These are phyloP conservation scores for Geotrichum aggregatum DNA, from an alignment of 1,139 yeast species.

Conservation along the genomic window DNA sequence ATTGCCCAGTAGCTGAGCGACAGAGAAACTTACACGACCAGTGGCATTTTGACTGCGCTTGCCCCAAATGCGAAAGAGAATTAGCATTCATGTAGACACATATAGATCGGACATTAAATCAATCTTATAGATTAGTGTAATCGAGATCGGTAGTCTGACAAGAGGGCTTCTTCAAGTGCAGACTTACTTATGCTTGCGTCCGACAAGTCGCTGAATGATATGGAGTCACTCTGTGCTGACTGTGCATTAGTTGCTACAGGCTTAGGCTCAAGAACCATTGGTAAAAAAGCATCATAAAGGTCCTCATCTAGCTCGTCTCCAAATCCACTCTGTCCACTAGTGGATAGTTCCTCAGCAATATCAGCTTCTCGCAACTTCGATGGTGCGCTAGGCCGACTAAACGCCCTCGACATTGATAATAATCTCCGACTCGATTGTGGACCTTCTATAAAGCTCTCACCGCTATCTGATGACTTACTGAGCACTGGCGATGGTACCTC, in stretches of 20 bases:
- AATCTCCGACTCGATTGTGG: constrained; percentile 18
- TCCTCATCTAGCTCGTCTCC: constrained; percentile 20
- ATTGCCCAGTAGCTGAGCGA: constrained; percentile 45
- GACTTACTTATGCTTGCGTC: constrained; percentile 44
- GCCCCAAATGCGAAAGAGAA: constrained; percentile 31
- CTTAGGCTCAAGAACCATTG: constrained; percentile 9
- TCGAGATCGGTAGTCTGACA: constrained; percentile 10
- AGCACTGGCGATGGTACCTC: not conserved
- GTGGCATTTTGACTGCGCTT: constrained; percentile 63
- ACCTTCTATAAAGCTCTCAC: not conserved
- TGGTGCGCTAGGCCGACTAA: constrained; percentile 8
- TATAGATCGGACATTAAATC: not conserved
- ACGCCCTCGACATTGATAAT: constrained; percentile 23
- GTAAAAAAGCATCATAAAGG: constrained; percentile 15
- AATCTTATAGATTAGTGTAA: not conserved
- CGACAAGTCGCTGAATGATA: constrained; percentile 25
- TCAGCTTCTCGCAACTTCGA: constrained; percentile 7
- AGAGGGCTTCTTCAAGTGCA: constrained; percentile 45
- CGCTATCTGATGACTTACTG: constrained; percentile 2
- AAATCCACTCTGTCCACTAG: constrained; percentile 5
- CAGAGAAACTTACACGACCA: constrained; percentile 45
- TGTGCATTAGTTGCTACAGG: not conserved
- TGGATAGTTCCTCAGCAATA: constrained; percentile 2
- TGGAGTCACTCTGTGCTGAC: constrained; percentile 8
- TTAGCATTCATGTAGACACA: not conserved